Base-by-base conservation (phyloP, 2,329 filamentous ascomycete genomes). In the Arthrobotrys sinensis region DNA sequence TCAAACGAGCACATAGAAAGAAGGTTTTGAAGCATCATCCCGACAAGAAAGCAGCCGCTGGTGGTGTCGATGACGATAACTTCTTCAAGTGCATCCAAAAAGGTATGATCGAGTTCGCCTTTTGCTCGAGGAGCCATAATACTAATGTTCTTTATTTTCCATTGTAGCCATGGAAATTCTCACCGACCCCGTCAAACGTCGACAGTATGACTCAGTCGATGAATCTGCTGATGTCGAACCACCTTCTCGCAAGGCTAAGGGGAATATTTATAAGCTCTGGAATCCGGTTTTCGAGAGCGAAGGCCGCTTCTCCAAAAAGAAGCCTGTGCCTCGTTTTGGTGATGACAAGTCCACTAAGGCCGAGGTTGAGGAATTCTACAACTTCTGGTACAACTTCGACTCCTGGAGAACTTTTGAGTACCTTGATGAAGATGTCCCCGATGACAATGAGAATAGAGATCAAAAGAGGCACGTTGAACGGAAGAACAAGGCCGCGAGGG, bases 81-180 rank as follows among this genome's bases (percentile, higher is more conserved):
- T 99, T 99, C 89, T 99, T 99, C 92, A 99, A 99, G 89, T 99
- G 96, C 86, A 99, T 99, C 85, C 96, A 99, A 85, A 97, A 97
- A 86, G 81, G 81, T 80, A 80, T 46, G 45, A 3, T 14, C 38
- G 21, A n/a, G 32, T 24, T 36, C 11, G 3, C 12, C n/a, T 19
- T 45, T 19, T 45, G 36, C 43, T 21, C 6, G 14, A 10, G 38
- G 32, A 21, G 10, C 10, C 12, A n/a, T 16, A 19, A 16, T 21
- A 11, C 24, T 63, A 38, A 40, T 32, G 24, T 2, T 55, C 19
- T 14, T 10, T 4, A 16, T 32, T 12, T 14, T 21, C n/a, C 5
- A 10, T 19, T 11, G 7, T 52, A 81, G 96, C 96, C 73, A 95
- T 92, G 82, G 96, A 99, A 83, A 89, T 98, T 65, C 92, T 99